phyloP scores from a whole-genome alignment of 257 asterid genomes.

The Solanum peruvianum region DNA sequence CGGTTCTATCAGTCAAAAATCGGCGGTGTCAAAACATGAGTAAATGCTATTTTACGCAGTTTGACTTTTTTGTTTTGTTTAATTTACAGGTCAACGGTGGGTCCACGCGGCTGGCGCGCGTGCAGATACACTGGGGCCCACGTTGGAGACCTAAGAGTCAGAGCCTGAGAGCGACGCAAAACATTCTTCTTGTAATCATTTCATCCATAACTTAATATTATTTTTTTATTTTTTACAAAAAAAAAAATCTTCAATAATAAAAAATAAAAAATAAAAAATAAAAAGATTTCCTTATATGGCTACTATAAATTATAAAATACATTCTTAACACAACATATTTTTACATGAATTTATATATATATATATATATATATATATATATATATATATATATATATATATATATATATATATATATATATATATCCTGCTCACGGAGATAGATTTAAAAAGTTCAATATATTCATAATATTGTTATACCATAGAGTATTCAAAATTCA shows the following conservation, averaged over 20 bases:
- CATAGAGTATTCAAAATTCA: too few relatives aligned
- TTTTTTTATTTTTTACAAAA: not conserved
- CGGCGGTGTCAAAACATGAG: conserved; percentile 16
- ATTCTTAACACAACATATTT: not conserved
- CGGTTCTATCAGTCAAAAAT: not conserved
- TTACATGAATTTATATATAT: not conserved
- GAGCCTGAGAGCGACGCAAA: conserved; percentile 47
- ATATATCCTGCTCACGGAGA: not conserved
- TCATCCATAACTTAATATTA: not conserved
- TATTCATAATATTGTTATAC: too few relatives aligned
- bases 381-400: too few relatives aligned
- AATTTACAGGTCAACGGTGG: conserved; percentile 21
- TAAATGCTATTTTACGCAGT: not conserved
- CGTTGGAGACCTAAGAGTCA: conserved; percentile 38
- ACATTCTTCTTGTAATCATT: conserved; percentile 30
- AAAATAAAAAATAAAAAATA: not conserved
- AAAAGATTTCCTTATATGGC: not conserved
- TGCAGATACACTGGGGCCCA: conserved; percentile 22
- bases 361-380: too few relatives aligned
- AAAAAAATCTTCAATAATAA: not conserved
- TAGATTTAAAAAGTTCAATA: too few relatives aligned
- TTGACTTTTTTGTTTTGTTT: not conserved
- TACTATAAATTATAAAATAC: not conserved
- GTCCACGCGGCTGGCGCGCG: conserved; percentile 51
- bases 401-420: too few relatives aligned